Evolutionary conservation across 176 grass and related monocot genomes (phyloP).

Genomic region (Zoysia japonica): DNA sequence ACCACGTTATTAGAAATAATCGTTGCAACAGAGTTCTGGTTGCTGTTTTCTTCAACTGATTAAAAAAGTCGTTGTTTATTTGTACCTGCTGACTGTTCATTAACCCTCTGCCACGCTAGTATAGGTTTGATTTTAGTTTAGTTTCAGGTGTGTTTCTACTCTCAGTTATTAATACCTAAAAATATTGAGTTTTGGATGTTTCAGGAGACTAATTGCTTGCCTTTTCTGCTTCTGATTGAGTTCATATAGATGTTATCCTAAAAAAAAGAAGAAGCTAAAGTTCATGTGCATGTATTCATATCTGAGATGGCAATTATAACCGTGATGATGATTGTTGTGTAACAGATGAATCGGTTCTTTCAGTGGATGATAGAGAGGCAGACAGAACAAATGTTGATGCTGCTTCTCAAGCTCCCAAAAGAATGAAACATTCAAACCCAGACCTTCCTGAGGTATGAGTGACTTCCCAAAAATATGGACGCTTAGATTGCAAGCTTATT

Average conservation of each 20-base stretch:
- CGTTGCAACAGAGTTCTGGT: background rate
- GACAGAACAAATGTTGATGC: background rate
- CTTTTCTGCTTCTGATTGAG: background rate
- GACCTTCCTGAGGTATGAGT: conserved; percentile 22
- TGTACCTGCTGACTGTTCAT: background rate
- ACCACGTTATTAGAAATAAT: background rate
- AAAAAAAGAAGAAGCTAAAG: too few species aligned
- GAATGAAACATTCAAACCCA: background rate
- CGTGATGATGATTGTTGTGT: background rate
- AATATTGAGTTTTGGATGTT: background rate
- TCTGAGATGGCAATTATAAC: background rate
- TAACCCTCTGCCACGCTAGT: background rate
- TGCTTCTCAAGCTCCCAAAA: background rate
- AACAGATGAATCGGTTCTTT: background rate
- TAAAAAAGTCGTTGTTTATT: background rate
- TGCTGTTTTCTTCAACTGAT: background rate
- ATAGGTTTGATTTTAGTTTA: background rate
- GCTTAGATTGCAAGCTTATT: conserved; percentile 6
- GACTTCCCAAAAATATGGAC: background rate
- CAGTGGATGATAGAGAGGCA: background rate
- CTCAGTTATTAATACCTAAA: background rate
- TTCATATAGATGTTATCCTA: background rate
- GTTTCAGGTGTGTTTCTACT: background rate
- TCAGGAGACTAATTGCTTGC: background rate
- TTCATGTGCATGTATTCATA: background rate